Conservation (phyloP, 495 filamentous ascomycete species). For the Penicillium goetzii region DNA sequence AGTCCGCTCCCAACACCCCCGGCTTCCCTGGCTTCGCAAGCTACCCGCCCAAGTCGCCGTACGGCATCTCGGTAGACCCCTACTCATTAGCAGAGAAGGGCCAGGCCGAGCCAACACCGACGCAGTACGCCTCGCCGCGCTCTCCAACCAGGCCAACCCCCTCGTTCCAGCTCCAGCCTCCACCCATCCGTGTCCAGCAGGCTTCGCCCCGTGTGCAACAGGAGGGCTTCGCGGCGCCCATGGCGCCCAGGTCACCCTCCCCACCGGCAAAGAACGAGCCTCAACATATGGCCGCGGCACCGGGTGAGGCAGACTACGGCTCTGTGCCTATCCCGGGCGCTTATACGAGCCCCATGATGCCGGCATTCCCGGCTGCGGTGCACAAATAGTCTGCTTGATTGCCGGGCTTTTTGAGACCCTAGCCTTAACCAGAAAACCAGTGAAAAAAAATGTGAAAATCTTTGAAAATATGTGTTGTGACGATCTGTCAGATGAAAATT, state of each 20-base stretch:
- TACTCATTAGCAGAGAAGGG: constrained; percentile 63
- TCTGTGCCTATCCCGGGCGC: constrained; percentile 57
- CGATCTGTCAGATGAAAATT: constrained; percentile 1
- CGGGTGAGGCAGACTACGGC: constrained; percentile 55
- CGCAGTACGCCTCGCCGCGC: constrained; percentile 52
- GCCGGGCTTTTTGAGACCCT: not conserved
- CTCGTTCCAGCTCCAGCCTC: constrained; percentile 82
- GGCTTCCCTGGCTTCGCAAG: constrained; percentile 60
- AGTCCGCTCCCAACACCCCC: constrained; percentile 94
- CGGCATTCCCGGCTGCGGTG: constrained; percentile 38
- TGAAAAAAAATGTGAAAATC: constrained; percentile 10
- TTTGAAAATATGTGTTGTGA: not conserved
- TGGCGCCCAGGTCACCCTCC: constrained; percentile 27
- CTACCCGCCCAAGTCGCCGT: constrained; percentile 55
- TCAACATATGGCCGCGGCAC: constrained; percentile 49
- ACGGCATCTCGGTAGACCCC: constrained; percentile 46
- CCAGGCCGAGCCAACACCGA: constrained; percentile 41
- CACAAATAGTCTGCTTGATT: constrained; percentile 20
- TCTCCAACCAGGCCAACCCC: constrained; percentile 53
- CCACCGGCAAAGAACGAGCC: constrained; percentile 29
- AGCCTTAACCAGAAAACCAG: not conserved
- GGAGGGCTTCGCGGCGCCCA: constrained; percentile 55
- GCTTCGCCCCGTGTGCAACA: constrained; percentile 72
- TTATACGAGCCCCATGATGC: constrained; percentile 50
- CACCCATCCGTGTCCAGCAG: constrained; percentile 74